Evolutionary conservation across 1,284 basidiomycete species (phyloP).

Genomic region (Trichosporon sp.): DNA sequence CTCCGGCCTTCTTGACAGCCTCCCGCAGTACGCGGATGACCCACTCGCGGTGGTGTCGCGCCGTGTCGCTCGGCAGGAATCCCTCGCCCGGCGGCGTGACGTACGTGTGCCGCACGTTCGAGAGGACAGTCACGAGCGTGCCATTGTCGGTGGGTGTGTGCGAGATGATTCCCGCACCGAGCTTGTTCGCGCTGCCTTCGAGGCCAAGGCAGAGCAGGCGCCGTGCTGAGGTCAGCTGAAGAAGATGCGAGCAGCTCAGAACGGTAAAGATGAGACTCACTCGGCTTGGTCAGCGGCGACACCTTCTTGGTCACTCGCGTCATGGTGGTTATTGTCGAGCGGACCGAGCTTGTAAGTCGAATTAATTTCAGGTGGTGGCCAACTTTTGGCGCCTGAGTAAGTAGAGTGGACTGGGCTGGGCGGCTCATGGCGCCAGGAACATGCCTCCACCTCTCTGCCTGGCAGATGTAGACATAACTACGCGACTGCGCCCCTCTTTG

Average conservation of each 20-base stretch:
- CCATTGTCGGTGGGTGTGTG: constrained; percentile 53
- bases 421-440: not conserved
- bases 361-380: constrained; percentile 2
- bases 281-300: constrained; percentile 33
- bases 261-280: constrained; percentile 18
- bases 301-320: constrained; percentile 29
- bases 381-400: constrained; percentile 6
- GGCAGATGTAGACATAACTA: too few species aligned
- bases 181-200: constrained; percentile 95
- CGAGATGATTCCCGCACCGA: constrained; percentile 90
- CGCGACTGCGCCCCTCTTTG: too few species aligned
- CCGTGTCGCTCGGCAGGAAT: constrained; percentile 92
- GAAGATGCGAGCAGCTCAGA: not conserved
- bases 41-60: constrained; percentile 94
- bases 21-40: constrained; percentile 73
- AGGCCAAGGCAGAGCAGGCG: constrained; percentile 62
- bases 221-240: constrained; percentile 17
- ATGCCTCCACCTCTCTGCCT: not conserved
- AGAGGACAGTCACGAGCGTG: constrained; percentile 58
- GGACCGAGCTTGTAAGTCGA: not conserved
- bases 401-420: too few species aligned
- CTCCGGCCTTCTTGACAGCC: constrained; percentile 65
- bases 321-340: constrained; percentile 18
- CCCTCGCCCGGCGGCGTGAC: constrained; percentile 97
- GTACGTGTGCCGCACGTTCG: constrained; percentile 91